Percentiles rank a stretch among this genome's conserved stretches.
These are phyloP conservation scores for Blastocystis sp. DNA, from an alignment of 352 stramenopile genomes.

Conservation along the genomic window DNA sequence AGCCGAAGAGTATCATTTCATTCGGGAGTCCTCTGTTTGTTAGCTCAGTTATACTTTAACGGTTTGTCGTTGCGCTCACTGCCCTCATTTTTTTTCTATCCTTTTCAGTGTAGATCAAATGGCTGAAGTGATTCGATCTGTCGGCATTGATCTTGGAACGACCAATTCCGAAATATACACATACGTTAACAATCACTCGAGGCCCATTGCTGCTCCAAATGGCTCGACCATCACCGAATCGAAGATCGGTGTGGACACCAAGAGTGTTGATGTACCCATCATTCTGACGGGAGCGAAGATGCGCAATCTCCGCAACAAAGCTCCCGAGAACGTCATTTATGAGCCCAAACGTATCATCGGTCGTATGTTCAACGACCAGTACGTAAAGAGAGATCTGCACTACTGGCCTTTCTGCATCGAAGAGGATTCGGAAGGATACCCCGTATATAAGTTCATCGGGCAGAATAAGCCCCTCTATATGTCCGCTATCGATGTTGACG, in stretches of 20 bases:
- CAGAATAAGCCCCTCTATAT: constrained; percentile 21
- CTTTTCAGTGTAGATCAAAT: not conserved
- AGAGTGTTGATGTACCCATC: constrained; percentile 61
- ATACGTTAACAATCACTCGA: constrained; percentile 67
- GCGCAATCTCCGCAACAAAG: constrained; percentile 73
- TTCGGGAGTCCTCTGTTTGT: not conserved
- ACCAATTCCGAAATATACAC: constrained; percentile 72
- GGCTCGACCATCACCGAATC: constrained; percentile 77
- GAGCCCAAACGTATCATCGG: constrained; percentile 53
- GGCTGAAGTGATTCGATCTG: not conserved
- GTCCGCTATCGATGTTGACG: constrained; percentile 39
- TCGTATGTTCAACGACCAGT: constrained; percentile 31
- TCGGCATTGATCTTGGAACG: constrained; percentile 74
- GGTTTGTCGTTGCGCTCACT: not conserved
- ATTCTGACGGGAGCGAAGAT: constrained; percentile 76
- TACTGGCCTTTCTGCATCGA: constrained; percentile 39
- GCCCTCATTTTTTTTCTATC: not conserved
- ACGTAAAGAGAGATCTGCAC: constrained; percentile 17
- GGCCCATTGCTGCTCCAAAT: constrained; percentile 71
- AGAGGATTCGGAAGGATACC: not conserved
- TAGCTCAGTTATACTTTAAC: not conserved
- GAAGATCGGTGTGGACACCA: constrained; percentile 74
- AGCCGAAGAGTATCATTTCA: not conserved
- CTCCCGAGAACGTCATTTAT: constrained; percentile 59
- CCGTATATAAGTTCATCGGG: not conserved